Base-by-base conservation (phyloP, 345 rosid genomes). In the Physaria fendleri region DNA sequence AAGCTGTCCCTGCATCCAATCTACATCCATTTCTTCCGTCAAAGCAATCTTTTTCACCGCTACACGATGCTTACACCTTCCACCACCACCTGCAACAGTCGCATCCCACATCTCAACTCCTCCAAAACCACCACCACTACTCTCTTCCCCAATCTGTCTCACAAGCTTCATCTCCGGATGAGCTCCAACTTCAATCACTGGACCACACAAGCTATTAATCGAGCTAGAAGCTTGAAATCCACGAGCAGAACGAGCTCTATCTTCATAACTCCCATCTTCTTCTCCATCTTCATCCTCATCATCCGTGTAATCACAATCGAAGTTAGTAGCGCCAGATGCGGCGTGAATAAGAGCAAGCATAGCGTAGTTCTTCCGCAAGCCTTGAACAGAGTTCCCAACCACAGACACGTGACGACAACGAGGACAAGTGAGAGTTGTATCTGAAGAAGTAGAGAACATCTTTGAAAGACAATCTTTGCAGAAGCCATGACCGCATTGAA, bases 401-500 rank as follows among this genome's bases (percentile, higher is more conserved):
- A 77, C 75, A 27, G 98, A 88, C 34, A 84, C 82, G 73, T 88
- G 95, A 53, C 98, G 90, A 64, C 98, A 92, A 1, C 96, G 81
- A 27, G 98, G 98, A 49, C 98, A 92, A 21, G 85, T 56, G 33
- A 92, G 83, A 9, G 89, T 72, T 12, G 82, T 77, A 71, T 93
- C 99, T 33, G 78, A 51, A 15, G 99, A 93, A 6, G 95, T 73
- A 5, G 97, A 74, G 83, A 93, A 93, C 95, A 93, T 82, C 46
- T 74, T 71, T 0, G 97, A 89, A 10, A 89, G 68, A 48, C 99
- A 93, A 48, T 89, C 97, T 37, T 74, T 89, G 74, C 99, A 93
- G 74, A 89, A 93, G 17, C 97, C 95, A 16, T 89, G 99, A 4
- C 97, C 99, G 67, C 99, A 93, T 76, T 89, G 88, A 48, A 89